Base-by-base conservation (phyloP, 139 green algal genomes). In the Chlorella vulgaris region DNA sequence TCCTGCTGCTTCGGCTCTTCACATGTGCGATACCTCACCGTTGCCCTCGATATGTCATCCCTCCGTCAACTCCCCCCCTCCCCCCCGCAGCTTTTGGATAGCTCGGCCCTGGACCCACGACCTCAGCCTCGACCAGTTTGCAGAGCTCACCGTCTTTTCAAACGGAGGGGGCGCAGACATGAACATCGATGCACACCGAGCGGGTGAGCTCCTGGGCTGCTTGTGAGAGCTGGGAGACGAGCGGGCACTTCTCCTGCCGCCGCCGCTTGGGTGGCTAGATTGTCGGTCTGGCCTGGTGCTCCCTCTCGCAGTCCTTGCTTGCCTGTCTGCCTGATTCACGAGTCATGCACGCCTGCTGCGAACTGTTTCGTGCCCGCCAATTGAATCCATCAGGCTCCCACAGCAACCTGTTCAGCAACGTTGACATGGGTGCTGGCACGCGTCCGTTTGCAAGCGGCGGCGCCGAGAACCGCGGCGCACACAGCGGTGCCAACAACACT, bases 401-500 rank as follows among this genome's bases (percentile, higher is more conserved):
- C 36, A 47, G 43, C 36, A 80, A 80, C 74, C 55, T 80, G 26
- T 80, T 80, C 55, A 70, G 28, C 13, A 69, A 69, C 55, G 33
- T 80, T 22, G 35, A 69, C n/a, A 15, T 80, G 4, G 74, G 74
- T 4, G 10, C 10, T 2, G 74, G 74, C 74, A 70, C 28, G 8
- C 74, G 74, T 10, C n/a, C 39, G 39, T 80, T 69, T 7, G 24
- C 26, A 31, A 70, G 55, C 55, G 74, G 74, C 55, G 74, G 74
- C 55, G 36, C 26, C 13, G 22, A 33, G 22, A 13, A 26, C 55
- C 74, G 74, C 28, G 74, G 74, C 26, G 74, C 74, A 18, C 55
- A 80, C 74, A 69, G 55, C 55, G 74, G 71, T 38, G 74, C 74
- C 55, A 70, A 80, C 74, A 69, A 80, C 38, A 80, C 74, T 0